phyloP scores from a whole-genome alignment of 495 filamentous ascomycete species.

The Apiosordaria backusii region DNA sequence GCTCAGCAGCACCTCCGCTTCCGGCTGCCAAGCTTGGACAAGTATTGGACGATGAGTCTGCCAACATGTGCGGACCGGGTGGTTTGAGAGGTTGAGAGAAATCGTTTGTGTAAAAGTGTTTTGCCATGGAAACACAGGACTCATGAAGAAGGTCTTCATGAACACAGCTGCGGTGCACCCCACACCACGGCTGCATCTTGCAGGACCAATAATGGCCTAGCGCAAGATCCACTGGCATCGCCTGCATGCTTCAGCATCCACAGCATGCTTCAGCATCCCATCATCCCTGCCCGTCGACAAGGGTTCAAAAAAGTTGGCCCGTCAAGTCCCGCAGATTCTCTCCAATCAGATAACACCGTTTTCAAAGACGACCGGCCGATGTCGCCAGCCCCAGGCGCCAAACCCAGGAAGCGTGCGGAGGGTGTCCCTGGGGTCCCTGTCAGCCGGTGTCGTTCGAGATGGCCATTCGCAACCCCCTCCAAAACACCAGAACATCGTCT shows the following conservation, averaged over 20 bases:
- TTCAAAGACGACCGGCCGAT: constrained; percentile 37
- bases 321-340: constrained; percentile 17
- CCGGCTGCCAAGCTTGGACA: constrained; percentile 15
- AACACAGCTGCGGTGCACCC: constrained; percentile 26
- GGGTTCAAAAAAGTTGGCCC: constrained; percentile 20
- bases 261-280: constrained; percentile 24
- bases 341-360: constrained; percentile 31
- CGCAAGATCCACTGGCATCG: constrained; percentile 34
- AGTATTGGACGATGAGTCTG: not conserved
- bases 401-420: constrained; percentile 7
- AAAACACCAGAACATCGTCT: not conserved
- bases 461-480: not conserved
- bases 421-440: constrained; percentile 11
- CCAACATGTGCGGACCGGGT: too few relatives aligned
- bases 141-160: constrained; percentile 15
- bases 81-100: not conserved
- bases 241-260: constrained; percentile 34
- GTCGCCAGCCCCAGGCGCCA: constrained; percentile 26
- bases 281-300: constrained; percentile 21
- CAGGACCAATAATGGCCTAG: constrained; percentile 22
- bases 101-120: constrained; percentile 28
- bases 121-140: constrained; percentile 15
- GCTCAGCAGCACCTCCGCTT: constrained; percentile 10
- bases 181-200: constrained; percentile 34
- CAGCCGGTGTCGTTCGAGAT: constrained; percentile 20